Conservation (phyloP, 805 yeast species). For the Saturnispora saitoi region DNA sequence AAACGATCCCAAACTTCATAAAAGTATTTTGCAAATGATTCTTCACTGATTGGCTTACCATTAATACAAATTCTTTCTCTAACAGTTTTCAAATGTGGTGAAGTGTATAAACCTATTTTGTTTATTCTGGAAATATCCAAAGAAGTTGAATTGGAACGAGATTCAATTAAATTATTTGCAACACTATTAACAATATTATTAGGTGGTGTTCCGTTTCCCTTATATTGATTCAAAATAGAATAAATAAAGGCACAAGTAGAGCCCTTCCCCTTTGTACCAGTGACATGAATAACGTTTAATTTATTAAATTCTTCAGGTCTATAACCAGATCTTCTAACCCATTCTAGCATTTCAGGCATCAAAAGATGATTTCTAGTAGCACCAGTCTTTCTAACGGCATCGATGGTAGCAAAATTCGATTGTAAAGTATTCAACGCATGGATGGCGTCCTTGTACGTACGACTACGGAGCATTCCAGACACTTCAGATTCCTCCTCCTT, state of each 20-base stretch:
- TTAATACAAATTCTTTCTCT: conserved; percentile 85
- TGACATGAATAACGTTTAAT: conserved; percentile 78
- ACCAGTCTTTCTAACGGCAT: conserved; percentile 69
- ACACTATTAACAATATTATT: background rate
- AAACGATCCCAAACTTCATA: conserved; percentile 90
- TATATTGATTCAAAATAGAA: conserved; percentile 65
- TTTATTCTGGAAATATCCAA: conserved; percentile 25
- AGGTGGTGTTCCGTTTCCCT: conserved; percentile 7
- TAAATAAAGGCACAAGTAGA: conserved; percentile 93
- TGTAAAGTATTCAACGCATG: conserved; percentile 78
- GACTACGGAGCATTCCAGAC: conserved; percentile 19
- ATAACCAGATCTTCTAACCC: conserved; percentile 67
- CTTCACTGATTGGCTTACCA: conserved; percentile 78
- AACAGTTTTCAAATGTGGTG: conserved; percentile 91
- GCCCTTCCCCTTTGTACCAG: conserved; percentile 98
- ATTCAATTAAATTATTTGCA: background rate
- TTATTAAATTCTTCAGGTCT: conserved; percentile 57
- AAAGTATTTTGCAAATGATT: conserved; percentile 76
- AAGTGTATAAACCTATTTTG: conserved; percentile 87
- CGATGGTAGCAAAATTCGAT: conserved; percentile 83
- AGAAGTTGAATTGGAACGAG: conserved; percentile 5
- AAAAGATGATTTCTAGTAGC: conserved; percentile 52
- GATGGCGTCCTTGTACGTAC: conserved; percentile 59
- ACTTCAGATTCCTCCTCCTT: conserved; percentile 1
- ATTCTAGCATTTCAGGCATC: conserved; percentile 79